Evolutionary conservation across 208 protist species (phyloP).

Genomic region (Wallacemonas rigidus): DNA sequence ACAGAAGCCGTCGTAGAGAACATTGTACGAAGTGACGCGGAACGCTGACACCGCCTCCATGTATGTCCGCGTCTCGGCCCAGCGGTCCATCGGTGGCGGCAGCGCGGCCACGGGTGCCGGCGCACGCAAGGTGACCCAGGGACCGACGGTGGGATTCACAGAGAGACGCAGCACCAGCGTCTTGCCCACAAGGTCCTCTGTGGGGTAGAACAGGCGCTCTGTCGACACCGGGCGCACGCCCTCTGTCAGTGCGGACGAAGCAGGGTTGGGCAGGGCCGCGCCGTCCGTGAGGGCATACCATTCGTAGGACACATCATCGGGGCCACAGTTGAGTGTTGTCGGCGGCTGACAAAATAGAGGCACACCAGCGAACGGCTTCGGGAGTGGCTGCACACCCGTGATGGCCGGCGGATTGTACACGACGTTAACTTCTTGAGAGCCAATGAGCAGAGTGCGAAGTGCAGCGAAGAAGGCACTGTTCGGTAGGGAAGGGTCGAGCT

Average conservation of each 20-base stretch:
- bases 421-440: conserved; percentile 34
- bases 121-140: conserved; percentile 64
- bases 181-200: conserved; percentile 49
- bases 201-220: conserved; percentile 53
- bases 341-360: conserved; percentile 50
- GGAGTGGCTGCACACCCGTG: conserved; percentile 54
- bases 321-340: conserved; percentile 44
- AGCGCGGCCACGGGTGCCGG: conserved; percentile 35
- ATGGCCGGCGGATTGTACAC: conserved; percentile 85
- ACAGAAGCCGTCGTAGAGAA: conserved; percentile 90
- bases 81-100: conserved; percentile 57
- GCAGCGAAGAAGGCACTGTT: conserved; percentile 66
- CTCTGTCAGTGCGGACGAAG: no score
- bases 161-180: conserved; percentile 60
- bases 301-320: conserved; percentile 54
- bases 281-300: conserved; percentile 47
- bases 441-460: conserved; percentile 52
- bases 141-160: conserved; percentile 32
- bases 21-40: conserved; percentile 91
- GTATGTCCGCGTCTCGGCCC: conserved; percentile 44
- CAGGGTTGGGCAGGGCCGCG: no score
- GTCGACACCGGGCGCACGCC: conserved; percentile 38
- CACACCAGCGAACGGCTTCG: conserved; percentile 67
- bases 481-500: conserved; percentile 52
- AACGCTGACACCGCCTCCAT: conserved; percentile 48